Evolutionary conservation across 768 basidiomycete species (phyloP), one percentile per base, ranked within the genome.

Genomic region (Suillus placidus): DNA sequence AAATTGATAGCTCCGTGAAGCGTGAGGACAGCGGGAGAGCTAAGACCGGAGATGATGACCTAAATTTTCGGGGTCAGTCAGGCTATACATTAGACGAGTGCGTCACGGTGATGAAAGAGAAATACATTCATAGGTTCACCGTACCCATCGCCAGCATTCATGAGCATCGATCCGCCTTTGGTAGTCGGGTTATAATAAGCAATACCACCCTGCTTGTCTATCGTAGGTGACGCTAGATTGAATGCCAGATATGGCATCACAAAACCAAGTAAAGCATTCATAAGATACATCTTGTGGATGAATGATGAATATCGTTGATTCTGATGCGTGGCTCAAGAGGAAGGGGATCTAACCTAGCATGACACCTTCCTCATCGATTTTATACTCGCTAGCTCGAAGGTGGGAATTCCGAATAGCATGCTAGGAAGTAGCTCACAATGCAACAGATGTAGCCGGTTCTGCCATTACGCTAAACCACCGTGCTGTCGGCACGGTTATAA

Each of bases 21-120:
- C 0, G 84, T 87, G 61, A 90, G 81, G 18, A 90, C 85, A 0
- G 26, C 77, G 0, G 85, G 76, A 9, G 87, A 88, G 70, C 88
- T 90, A 49, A 82, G 69, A 0, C 84, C 88, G 2, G 90, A 91
- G 63, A 91, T 83, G 67, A 92, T 89, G 55, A 91, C 81, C 83
- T 84, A 51, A 13, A 20, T 18, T n/a, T 20, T 42, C 26, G 42
- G 51, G 47, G 54, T 20, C 16, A 40, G 20, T 51, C 58, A 58
- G 20, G 37, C 1, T 23, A 47, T 23, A 16, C 12, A 61, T 60
- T 43, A 45, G 26, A n/a, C 14, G 37, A 37, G 26, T 5, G 6
- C 14, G 5, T 54, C 16, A 10, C 2, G 38, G 8, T 6, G 60
- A 63, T 65, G 42, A 23, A 26, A 7, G 20, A 2, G 14, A 61